Base-by-base conservation (phyloP, 2,329 filamentous ascomycete genomes). In the Sclerotinia trifoliorum region DNA sequence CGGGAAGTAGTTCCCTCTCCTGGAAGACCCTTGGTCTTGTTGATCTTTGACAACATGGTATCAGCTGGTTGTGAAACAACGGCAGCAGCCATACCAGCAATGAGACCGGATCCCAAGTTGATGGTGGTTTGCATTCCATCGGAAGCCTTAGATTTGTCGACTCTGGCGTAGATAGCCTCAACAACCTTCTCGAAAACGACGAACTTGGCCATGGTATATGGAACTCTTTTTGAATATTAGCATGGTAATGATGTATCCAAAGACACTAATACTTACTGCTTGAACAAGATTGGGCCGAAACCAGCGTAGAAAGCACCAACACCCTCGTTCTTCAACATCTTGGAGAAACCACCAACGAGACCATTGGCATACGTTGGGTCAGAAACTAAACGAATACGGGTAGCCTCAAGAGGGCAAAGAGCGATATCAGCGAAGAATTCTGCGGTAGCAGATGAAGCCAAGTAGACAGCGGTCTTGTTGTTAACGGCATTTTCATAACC, bases 181-280 rank as follows among this genome's bases (percentile, higher is more conserved):
- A 88, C 84, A 76, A 93, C 90, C 86, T 94, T 94, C 84, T 96
- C 92, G 87, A 88, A 95, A 77, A 94, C 92, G 81, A 94, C 92
- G 84, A 96, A 96, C 86, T 96, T 96, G 86, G 92, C 85, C 90
- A 95, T 94, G 81, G 92, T 96, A 85, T 96, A 96, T 73, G 92
- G 92, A 76, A 96, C 89, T 86, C 90, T 68, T 39, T 63, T 56
- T 54, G 24, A 24, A n/a, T 24, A 39, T 68, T 42, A 68, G 52
- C 17, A 17, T 29, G 7, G 8, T 11, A 24, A 3, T 24, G 24
- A 61, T 15, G 17, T 15, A 24, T 8, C 1, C 1, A 13, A 8
- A 5, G 21, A 17, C 6, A 52, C 15, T 0, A 10, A 44, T 63
- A 83, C 85, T 79, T 83, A 87, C 87, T 92, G 89, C 83, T 91